Percentiles rank a stretch among this genome's conserved stretches.
Conservation (phyloP, 2,329 filamentous ascomycete species). For the Xylariaceae sp. region DNA sequence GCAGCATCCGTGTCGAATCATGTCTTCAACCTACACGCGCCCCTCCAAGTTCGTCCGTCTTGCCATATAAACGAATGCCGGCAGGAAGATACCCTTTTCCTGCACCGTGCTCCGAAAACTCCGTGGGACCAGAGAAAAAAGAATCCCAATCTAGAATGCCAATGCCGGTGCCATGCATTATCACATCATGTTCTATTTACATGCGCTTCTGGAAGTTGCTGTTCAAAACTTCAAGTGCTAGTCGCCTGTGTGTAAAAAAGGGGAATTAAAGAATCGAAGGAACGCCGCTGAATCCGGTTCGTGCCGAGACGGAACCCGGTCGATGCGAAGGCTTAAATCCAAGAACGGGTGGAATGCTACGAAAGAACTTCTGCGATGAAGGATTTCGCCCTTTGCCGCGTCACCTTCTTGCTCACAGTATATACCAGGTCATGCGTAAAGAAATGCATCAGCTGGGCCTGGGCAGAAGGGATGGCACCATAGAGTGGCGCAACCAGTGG, state of each 20-base stretch:
- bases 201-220: constrained; percentile 37
- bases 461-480: constrained; percentile 62
- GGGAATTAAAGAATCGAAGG: constrained; percentile 28
- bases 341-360: constrained; percentile 27
- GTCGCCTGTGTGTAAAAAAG: constrained; percentile 28
- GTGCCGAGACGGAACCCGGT: constrained; percentile 8
- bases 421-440: constrained; percentile 68
- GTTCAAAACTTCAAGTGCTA: constrained; percentile 29
- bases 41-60: constrained; percentile 13
- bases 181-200: constrained; percentile 49
- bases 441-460: constrained; percentile 66
- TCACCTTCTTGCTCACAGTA: constrained; percentile 67
- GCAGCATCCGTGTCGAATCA: too few relatives aligned
- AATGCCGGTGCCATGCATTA: constrained; percentile 47
- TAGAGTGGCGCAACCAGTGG: constrained; percentile 65
- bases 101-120: constrained; percentile 45
- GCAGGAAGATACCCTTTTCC: constrained; percentile 35
- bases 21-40: too few relatives aligned
- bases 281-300: constrained; percentile 13
- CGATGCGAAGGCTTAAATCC: constrained; percentile 18
- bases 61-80: constrained; percentile 44
- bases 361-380: constrained; percentile 43
- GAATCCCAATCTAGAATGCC: constrained; percentile 43
- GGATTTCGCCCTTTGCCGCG: constrained; percentile 46
- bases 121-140: constrained; percentile 38